Evolutionary conservation across 768 basidiomycete species (phyloP).

Genomic region (Tephrocybe sp.): DNA sequence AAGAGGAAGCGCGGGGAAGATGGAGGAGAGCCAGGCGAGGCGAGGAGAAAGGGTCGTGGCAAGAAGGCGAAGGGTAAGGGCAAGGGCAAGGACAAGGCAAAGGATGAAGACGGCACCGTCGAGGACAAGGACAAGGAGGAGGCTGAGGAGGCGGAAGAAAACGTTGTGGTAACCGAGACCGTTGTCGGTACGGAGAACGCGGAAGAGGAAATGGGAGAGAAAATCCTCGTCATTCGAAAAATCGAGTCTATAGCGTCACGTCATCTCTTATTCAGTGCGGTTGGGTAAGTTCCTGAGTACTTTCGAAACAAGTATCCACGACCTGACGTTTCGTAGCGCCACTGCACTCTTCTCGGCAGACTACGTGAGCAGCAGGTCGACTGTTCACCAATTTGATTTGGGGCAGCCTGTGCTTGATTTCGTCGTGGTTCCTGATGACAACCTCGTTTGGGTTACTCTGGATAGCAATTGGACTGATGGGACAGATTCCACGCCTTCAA

Average conservation of each 20-base stretch:
- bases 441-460: conserved; percentile 19
- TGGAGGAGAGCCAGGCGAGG: conserved; percentile 23
- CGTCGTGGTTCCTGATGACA: conserved; percentile 14
- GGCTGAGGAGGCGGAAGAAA: conserved; percentile 7
- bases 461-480: conserved; percentile 22
- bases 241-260: conserved; percentile 46
- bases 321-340: conserved; percentile 37
- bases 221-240: conserved; percentile 55
- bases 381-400: conserved; percentile 18
- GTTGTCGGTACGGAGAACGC: not conserved
- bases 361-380: conserved; percentile 21
- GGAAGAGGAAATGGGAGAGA: conserved; percentile 22
- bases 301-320: not conserved
- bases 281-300: conserved; percentile 52
- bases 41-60: conserved; percentile 18
- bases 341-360: conserved; percentile 60
- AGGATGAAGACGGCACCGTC: conserved; percentile 14
- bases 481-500: not conserved
- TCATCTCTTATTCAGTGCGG: conserved; percentile 61
- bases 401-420: conserved; percentile 21
- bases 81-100: conserved; percentile 19
- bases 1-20: conserved; percentile 33
- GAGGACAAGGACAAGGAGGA: not conserved
- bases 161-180: not conserved
- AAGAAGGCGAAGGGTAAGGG: conserved; percentile 24